Evolutionary conservation across 345 rosid genomes (phyloP), one percentile per base, ranked within the genome.

Genomic region (Kernera saxatilis): DNA sequence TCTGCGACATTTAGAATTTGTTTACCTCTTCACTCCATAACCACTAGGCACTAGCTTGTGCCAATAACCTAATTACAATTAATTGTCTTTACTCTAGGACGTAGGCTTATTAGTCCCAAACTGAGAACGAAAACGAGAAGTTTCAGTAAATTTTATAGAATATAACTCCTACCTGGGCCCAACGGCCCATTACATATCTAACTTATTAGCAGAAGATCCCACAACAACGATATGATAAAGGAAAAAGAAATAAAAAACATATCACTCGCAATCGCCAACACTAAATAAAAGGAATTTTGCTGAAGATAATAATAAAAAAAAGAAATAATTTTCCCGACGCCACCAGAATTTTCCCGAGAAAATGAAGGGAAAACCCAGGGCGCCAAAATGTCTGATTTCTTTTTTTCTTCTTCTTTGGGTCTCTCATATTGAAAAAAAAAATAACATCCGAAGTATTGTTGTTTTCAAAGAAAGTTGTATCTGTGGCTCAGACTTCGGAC

Each of bases 281-380:
- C 36, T 14, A 12, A 15, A 39, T 14, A 12, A 15, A 39, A 59
- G 18, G 30, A 46, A 35, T 2, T 2, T 17, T 63, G 63, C 15
- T 22, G 33, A 71, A 3, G 3, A 50, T 30, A n/a, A 23, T 22
- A n/a, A n/a, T 0, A 19, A 13, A 71, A 32, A 52, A 43, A 1
- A 35, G 23, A 69, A 44, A 62, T 69, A 70, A 70, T 6, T 46
- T 57, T 76, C 66, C 67, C 60, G 45, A 53, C 70, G 58, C 67
- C 84, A 35, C 85, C 63, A 61, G 80, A 63, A 67, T 52, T 73
- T 81, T 80, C 78, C 80, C 84, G 72, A 71, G 83, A 79, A 80
- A 86, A 88, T 80, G 74, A 51, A 63, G 74, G 71, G 78, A 76
- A 76, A 80, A 72, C 30, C 3, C 72, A 80, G 77, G 83, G 87